Percentiles rank a stretch among this genome's conserved stretches.
Conservation (phyloP, 106 monocot species). For the Gastrodia elata region DNA sequence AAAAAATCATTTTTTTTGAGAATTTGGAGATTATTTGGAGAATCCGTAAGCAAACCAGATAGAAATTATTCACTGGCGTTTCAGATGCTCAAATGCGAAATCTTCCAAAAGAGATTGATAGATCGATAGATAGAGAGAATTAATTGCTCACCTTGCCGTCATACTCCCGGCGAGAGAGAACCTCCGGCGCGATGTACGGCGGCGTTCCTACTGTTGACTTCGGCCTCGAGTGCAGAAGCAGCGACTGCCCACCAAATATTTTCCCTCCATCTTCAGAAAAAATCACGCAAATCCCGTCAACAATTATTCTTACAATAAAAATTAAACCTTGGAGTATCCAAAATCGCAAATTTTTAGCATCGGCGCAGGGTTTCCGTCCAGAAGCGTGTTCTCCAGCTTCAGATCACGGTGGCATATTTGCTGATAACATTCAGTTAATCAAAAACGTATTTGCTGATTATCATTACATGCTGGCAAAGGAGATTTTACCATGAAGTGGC, state of each 20-base stretch:
- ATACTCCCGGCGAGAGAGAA: constrained; percentile 52
- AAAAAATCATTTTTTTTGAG: too few relatives aligned
- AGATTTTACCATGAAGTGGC: constrained; percentile 57
- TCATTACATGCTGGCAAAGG: too few relatives aligned
- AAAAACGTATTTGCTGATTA: too few relatives aligned
- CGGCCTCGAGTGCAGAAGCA: constrained; percentile 52
- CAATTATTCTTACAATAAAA: background rate
- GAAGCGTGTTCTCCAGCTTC: constrained; percentile 81
- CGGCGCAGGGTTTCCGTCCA: constrained; percentile 79
- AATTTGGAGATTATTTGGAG: too few relatives aligned
- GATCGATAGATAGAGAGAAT: background rate
- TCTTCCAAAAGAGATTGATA: background rate
- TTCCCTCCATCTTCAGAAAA: background rate
- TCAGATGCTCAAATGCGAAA: background rate
- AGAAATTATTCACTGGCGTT: too few relatives aligned
- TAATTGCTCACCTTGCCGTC: constrained; percentile 48
- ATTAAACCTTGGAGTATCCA: constrained; percentile 72
- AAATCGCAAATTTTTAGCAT: constrained; percentile 92
- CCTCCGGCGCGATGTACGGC: constrained; percentile 69
- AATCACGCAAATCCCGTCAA: background rate
- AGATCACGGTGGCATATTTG: constrained; percentile 89
- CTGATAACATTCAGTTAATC: constrained; percentile 20
- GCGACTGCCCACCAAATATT: constrained; percentile 27
- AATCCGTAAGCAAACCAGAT: too few relatives aligned
- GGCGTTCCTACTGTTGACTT: constrained; percentile 75